Evolutionary conservation across 306 rosid genomes (phyloP).

Genomic region (Boehmeria nivea): DNA sequence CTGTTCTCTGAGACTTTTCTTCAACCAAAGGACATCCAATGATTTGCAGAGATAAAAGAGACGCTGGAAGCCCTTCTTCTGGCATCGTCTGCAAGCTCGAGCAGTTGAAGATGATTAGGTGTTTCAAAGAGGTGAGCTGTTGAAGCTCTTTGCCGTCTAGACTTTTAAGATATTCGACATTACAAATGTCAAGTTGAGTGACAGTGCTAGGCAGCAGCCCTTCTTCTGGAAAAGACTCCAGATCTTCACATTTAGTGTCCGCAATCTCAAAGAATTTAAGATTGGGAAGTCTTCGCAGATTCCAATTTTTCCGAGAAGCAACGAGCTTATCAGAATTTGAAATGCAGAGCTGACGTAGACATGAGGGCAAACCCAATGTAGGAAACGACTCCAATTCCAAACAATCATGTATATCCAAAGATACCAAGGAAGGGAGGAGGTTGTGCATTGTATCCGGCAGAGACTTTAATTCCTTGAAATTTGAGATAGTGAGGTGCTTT

Average conservation of each 20-base stretch:
- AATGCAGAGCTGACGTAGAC: not conserved
- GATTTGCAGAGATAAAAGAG: not conserved
- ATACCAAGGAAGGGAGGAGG: slow-evolving; percentile 8
- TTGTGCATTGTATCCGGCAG: not conserved
- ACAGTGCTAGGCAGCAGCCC: slow-evolving; percentile 1
- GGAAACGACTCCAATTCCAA: slow-evolving; percentile 12
- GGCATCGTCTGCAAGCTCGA: not conserved
- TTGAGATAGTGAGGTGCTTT: not conserved
- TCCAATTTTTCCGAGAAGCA: slow-evolving; percentile 11
- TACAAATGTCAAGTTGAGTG: not conserved
- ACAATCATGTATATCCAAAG: not conserved
- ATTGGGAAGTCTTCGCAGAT: slow-evolving; percentile 2
- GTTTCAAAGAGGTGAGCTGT: not conserved
- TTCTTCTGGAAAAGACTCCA: slow-evolving; percentile 1
- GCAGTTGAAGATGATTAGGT: not conserved
- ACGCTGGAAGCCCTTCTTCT: not conserved
- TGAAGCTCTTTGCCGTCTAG: not conserved
- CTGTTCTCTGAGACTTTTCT: too few relatives aligned
- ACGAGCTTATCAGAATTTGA: not conserved
- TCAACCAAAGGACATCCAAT: slow-evolving; percentile 7
- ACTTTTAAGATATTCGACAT: not conserved
- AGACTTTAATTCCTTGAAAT: not conserved
- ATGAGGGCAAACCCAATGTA: not conserved
- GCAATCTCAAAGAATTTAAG: not conserved
- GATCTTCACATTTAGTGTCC: not conserved